phyloP scores from a whole-genome alignment of 2,329 filamentous ascomycete species.

The Fusarium lyarnte region DNA sequence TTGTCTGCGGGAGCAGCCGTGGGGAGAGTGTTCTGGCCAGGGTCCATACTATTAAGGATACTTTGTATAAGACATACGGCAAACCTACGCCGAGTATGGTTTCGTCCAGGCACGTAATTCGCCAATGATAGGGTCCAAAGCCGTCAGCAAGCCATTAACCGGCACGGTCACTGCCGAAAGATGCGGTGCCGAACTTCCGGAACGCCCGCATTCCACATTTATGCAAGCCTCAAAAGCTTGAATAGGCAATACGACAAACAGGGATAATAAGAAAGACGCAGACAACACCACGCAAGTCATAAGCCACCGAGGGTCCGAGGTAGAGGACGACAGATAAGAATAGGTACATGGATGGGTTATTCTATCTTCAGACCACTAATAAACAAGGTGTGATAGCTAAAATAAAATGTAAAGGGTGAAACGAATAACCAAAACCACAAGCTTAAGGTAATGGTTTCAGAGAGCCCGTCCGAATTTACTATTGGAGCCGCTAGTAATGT shows the following conservation, averaged over 20 bases:
- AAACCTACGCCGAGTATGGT: slow-evolving; percentile 32
- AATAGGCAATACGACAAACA: background rate
- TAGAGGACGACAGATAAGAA: background rate
- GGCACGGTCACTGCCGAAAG: slow-evolving; percentile 36
- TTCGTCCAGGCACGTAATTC: slow-evolving; percentile 25
- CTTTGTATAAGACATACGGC: slow-evolving; percentile 13
- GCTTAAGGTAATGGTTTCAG: slow-evolving; percentile 61
- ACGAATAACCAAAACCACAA: slow-evolving; percentile 68
- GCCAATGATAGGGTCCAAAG: background rate
- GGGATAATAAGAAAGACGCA: background rate
- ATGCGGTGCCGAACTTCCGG: slow-evolving; percentile 44
- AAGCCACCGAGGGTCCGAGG: background rate
- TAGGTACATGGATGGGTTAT: background rate
- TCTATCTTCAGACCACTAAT: background rate
- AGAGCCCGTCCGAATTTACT: slow-evolving; percentile 64
- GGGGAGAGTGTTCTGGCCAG: slow-evolving; percentile 11
- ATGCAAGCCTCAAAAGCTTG: slow-evolving; percentile 16
- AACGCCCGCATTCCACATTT: slow-evolving; percentile 23
- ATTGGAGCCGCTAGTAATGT: slow-evolving; percentile 66
- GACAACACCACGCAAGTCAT: background rate
- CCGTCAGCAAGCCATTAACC: slow-evolving; percentile 34
- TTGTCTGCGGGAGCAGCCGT: slow-evolving; percentile 21
- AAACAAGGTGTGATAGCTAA: background rate
- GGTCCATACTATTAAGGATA: background rate
- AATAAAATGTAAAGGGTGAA: slow-evolving; percentile 67